Conservation (phyloP, 352 stramenopile species). For the Thraustochytrium sp. region DNA sequence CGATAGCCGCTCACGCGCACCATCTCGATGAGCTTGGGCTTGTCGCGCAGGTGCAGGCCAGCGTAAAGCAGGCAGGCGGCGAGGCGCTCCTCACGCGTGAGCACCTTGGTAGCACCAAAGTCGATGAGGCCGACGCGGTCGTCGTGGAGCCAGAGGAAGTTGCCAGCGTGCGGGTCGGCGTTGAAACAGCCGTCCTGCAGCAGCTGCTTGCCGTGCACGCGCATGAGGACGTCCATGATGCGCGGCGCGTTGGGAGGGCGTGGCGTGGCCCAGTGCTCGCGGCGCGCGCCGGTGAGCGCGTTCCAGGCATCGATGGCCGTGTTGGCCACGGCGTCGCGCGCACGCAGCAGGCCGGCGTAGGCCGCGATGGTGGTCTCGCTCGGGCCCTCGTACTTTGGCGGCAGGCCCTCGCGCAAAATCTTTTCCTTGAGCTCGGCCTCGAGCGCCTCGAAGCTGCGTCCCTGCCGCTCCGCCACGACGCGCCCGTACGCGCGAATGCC, state of each 20-base stretch:
- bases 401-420: conserved; percentile 11
- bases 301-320: neutral
- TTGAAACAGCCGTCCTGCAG: conserved; percentile 84
- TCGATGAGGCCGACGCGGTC: conserved; percentile 79
- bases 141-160: conserved; percentile 80
- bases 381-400: neutral
- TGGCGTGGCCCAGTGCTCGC: neutral
- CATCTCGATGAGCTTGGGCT: conserved; percentile 64
- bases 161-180: conserved; percentile 77
- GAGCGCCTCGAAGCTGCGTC: conserved; percentile 74
- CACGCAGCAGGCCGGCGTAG: neutral
- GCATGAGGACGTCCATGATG: conserved; percentile 77
- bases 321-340: neutral
- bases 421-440: conserved; percentile 56
- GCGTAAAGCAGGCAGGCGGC: conserved; percentile 70
- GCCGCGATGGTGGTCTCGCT: neutral
- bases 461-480: conserved; percentile 71
- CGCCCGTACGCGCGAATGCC: conserved; percentile 83
- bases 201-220: conserved; percentile 82
- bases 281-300: neutral
- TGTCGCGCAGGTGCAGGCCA: conserved; percentile 61
- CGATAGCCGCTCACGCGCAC: conserved; percentile 69
- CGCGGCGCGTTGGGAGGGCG: conserved; percentile 45
- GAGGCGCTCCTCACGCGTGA: conserved; percentile 53
- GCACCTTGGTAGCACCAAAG: conserved; percentile 71